phyloP scores from a whole-genome alignment of 148 eudicot genomes.

The Hydrangea macrophylla region DNA sequence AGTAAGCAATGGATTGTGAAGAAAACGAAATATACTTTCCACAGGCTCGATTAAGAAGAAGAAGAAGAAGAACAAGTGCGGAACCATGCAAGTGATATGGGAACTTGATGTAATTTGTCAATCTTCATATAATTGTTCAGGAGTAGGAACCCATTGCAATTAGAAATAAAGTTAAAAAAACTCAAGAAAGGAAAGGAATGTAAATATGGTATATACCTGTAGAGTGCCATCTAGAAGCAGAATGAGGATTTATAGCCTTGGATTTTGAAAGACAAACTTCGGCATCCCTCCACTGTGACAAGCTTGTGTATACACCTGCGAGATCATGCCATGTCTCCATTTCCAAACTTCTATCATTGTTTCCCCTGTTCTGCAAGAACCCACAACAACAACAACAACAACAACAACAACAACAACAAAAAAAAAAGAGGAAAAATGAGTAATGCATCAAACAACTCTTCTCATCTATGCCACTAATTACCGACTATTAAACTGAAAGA shows the following conservation, averaged over 20 bases:
- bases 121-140: not conserved
- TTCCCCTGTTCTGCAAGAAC: slow-evolving; percentile 20
- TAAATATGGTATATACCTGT: slow-evolving; percentile 45
- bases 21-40: no score
- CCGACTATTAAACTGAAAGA: no score
- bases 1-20: no score
- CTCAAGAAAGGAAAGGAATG: not conserved
- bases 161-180: not conserved
- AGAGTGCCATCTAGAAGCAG: slow-evolving; percentile 71
- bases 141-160: not conserved
- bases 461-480: no score
- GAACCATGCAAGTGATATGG: not conserved
- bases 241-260: slow-evolving; percentile 58
- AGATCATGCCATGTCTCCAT: slow-evolving; percentile 95
- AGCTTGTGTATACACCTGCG: slow-evolving; percentile 66
- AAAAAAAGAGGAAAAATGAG: no score
- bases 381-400: not conserved
- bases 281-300: slow-evolving; percentile 82
- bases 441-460: no score
- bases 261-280: slow-evolving; percentile 81
- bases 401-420: no score
- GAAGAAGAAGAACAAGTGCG: slow-evolving; percentile 3
- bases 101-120: not conserved
- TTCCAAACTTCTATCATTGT: slow-evolving; percentile 49
- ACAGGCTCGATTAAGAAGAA: no score